Evolutionary conservation across 257 asterid species (phyloP), one percentile per base, ranked within the genome.

Genomic region (Penstemon newberryi): DNA sequence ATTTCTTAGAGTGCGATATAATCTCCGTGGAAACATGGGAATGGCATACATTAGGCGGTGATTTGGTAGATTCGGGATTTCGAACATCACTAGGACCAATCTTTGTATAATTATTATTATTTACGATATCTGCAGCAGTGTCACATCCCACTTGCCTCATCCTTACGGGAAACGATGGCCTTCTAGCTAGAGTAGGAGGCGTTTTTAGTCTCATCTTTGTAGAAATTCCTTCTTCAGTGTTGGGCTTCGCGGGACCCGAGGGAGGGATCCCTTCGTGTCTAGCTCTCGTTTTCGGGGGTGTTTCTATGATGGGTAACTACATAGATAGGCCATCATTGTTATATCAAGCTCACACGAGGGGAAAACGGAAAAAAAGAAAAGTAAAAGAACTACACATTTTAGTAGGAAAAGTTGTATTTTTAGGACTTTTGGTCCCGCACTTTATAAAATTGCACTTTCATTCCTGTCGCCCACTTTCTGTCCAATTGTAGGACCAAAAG

Each of bases 241-340:
- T 40, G 41, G 85, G 82, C 77, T 82, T 91, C 38, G 56, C 42
- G 38, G 84, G 83, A 58, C 81, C 78, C 4, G 82, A 75, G 18
- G 88, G 93, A 68, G 91, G 85, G 56, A 77, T 40, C 10, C 83
- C 87, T 11, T 85, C 96, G 6, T 84, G 84, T 70, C 86, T 92
- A 56, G 93, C 84, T 67, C 77, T 82, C 25, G 85, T 83, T 88
- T 85, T 93, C 0, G 85, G 81, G 58, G 96, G 80, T 67, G 89
- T 82, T 73, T 88, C 96, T 70, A 73, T 40, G 33, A 69, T 42
- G 55, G 90, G 90, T 42, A 86, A 60, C 96, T 92, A 70, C 80
- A 79, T 18, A 77, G 54, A 72, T 37, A 63, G 57, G 65, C 56
- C 73, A 73, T 54, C 63, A 73, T 40, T 69, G 64, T 38, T 51